phyloP scores from a whole-genome alignment of 129 eudicot genomes.

The Kitagawia praeruptora region DNA sequence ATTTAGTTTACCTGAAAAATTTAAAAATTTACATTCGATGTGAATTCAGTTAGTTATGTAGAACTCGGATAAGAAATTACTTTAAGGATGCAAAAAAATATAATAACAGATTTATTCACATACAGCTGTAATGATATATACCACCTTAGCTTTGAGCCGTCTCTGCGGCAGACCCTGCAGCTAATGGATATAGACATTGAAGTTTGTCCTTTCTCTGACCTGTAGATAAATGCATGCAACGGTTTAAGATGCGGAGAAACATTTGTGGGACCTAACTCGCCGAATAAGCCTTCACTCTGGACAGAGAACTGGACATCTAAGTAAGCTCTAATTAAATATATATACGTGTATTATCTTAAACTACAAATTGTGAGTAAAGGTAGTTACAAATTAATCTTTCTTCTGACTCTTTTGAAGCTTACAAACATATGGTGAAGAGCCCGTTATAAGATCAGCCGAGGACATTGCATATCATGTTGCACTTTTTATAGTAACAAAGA shows the following conservation, averaged over 20 bases:
- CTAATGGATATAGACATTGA: background rate
- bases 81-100: no score
- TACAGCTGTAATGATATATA: no score
- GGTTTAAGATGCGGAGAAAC: constrained; percentile 80
- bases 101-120: no score
- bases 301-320: constrained; percentile 85
- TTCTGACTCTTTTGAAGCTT: constrained; percentile 36
- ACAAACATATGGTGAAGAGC: constrained; percentile 46
- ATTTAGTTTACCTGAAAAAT: no score
- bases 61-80: no score
- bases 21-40: no score
- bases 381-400: background rate
- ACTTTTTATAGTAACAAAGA: constrained; percentile 59
- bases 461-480: constrained; percentile 69
- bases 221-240: constrained; percentile 89
- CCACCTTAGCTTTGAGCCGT: no score
- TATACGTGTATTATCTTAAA: background rate
- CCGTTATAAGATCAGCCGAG: constrained; percentile 52
- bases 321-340: constrained; percentile 34
- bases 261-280: constrained; percentile 81
- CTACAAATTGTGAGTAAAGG: background rate
- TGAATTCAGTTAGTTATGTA: no score
- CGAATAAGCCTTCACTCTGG: constrained; percentile 79
- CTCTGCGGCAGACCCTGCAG: background rate
- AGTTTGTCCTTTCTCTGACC: background rate